Evolutionary conservation across 257 asterid genomes (phyloP), one percentile per base, ranked within the genome.

Genomic region (Lycium barbarum): DNA sequence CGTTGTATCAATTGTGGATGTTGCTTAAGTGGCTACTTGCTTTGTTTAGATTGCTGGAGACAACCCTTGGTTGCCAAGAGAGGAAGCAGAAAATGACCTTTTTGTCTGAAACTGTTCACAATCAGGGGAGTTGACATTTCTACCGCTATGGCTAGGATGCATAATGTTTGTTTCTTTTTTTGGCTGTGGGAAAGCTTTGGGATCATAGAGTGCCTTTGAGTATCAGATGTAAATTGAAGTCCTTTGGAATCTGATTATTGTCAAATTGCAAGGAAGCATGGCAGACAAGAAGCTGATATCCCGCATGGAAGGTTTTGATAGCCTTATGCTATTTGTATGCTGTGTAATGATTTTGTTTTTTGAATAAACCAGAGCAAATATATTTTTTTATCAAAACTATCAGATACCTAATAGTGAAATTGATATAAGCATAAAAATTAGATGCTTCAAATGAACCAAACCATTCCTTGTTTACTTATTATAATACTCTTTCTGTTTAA

Each of bases 1-100:
- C 97, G 99, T 11, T 96, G 99, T 83, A 68, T 83, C 18, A 84
- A 82, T 36, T 96, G 98, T 85, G 98, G 98, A 20, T 86, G 96
- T 84, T 96, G 98, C 90, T 68, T 95, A 79, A 90, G 87, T 62
- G 90, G 88, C 8, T 94, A 89, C 54, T 79, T n/a, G 1, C 86
- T 88, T 33, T 95, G 98, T 84, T 80, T 88, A 26, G 93, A 92
- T 66, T 93, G 98, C 81, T 36, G 83, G 83, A 83, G 59, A 53
- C 80, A 86, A 62, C 80, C 90, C 33, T 15, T 86, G 4, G 65
- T 83, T 61, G 4, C 79, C 86, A 81, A 80, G 91, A 87, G 40
- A 72, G 70, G 49, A 79, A 84, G 65, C 71, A 63, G 83, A 84
- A 61, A 63, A 15, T 17, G 43, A 2, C 51, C 76, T 11, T n/a